Evolutionary conservation across 495 filamentous ascomycete genomes (phyloP).

Genomic region (Clavariopsis aquatica): DNA sequence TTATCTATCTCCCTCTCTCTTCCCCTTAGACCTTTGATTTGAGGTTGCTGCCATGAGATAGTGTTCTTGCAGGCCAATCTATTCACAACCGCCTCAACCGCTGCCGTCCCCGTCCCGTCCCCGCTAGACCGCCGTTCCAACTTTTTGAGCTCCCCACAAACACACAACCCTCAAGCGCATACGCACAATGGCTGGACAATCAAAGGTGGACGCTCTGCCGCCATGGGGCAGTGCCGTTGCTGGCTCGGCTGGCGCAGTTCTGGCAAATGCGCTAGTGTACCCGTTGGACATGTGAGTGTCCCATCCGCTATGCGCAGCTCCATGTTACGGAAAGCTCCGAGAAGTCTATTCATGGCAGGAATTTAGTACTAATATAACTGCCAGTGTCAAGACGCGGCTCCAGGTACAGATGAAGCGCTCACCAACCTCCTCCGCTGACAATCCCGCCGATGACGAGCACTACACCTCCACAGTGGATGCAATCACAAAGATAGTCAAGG

Average conservation of each 20-base stretch:
- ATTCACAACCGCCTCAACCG: conserved; percentile 14
- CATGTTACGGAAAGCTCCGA: too few species aligned
- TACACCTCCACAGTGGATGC: conserved; percentile 87
- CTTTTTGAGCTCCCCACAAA: background rate
- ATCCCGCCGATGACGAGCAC: conserved; percentile 55
- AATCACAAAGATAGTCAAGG: conserved; percentile 77
- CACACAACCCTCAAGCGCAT: background rate
- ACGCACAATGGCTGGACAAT: conserved; percentile 70
- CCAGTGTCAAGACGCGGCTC: conserved; percentile 91
- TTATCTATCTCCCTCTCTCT: background rate
- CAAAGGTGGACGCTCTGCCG: conserved; percentile 74
- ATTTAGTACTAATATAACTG: conserved; percentile 3
- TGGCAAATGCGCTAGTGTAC: conserved; percentile 96
- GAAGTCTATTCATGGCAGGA: too few species aligned
- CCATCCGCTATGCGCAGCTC: background rate
- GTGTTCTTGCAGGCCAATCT: conserved; percentile 22
- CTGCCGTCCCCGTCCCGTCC: conserved; percentile 32
- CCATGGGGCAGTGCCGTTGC: conserved; percentile 94
- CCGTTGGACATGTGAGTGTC: conserved; percentile 86
- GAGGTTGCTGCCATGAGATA: conserved; percentile 25
- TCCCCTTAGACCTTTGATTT: background rate
- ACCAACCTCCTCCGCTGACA: conserved; percentile 44
- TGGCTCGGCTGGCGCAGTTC: conserved; percentile 86
- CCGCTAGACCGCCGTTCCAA: conserved; percentile 12
- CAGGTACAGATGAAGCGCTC: conserved; percentile 89